Percentiles rank a stretch among this genome's conserved stretches.
These are phyloP conservation scores for Melampsora americana DNA, from an alignment of 1,284 basidiomycete species.

Conservation along the genomic window DNA sequence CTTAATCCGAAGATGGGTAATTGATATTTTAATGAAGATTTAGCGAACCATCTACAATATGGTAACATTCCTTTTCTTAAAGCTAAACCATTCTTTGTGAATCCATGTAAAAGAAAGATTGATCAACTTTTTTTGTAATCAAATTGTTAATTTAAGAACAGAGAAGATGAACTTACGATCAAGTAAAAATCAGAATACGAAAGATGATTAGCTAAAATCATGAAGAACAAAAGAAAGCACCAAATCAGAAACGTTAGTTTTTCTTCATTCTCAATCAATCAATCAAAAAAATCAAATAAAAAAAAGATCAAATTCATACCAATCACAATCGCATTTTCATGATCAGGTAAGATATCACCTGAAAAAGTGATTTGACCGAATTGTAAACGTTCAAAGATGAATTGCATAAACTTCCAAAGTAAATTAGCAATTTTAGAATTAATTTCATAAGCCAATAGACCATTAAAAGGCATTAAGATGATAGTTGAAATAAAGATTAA, in stretches of 20 bases:
- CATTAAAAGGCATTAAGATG: slow-evolving; percentile 34
- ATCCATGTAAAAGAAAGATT: neutral
- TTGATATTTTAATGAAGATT: slow-evolving; percentile 36
- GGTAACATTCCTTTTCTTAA: slow-evolving; percentile 37
- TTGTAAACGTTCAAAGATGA: slow-evolving; percentile 32
- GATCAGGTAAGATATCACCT: slow-evolving; percentile 31
- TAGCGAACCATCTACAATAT: slow-evolving; percentile 39
- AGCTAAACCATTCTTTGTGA: slow-evolving; percentile 26
- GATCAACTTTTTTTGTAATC: too few relatives aligned
- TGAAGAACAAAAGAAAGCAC: neutral
- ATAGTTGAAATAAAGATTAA: slow-evolving; percentile 21
- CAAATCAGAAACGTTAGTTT: neutral
- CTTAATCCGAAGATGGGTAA: slow-evolving; percentile 39
- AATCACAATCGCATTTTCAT: slow-evolving; percentile 34
- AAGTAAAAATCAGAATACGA: slow-evolving; percentile 40
- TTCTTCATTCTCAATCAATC: neutral
- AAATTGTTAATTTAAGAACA: too few relatives aligned
- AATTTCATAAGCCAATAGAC: slow-evolving; percentile 16
- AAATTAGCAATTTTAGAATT: slow-evolving; percentile 34
- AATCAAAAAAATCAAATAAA: neutral
- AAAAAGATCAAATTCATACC: slow-evolving; percentile 18
- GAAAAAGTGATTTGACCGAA: slow-evolving; percentile 34
- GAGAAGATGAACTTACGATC: slow-evolving; percentile 18
- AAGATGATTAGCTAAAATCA: slow-evolving; percentile 34
- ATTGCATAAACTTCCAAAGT: slow-evolving; percentile 38